Evolutionary conservation across 345 rosid species (phyloP).

Genomic region (Syzygium aromaticum): DNA sequence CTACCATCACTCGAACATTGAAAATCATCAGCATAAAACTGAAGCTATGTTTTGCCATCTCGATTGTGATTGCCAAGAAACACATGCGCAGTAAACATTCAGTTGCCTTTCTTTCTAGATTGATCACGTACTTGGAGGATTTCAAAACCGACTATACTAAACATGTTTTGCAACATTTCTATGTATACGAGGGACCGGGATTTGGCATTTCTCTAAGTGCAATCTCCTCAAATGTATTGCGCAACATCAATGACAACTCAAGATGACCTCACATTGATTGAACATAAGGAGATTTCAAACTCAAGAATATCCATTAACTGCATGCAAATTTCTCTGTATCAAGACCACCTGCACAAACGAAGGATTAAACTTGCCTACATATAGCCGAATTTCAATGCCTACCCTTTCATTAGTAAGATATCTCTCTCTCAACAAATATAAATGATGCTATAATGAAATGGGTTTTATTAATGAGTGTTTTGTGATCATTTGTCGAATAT

Average conservation of each 20-base stretch:
- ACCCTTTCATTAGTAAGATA: neutral
- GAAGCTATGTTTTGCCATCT: neutral
- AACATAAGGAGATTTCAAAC: neutral
- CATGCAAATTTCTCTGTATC: neutral
- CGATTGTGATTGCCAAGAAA: neutral
- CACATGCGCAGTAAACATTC: neutral
- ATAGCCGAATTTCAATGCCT: neutral
- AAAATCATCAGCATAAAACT: neutral
- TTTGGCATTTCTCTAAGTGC: neutral
- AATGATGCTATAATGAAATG: neutral
- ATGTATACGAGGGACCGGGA: neutral
- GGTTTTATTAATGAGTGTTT: neutral
- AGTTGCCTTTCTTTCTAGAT: neutral
- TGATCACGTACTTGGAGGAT: neutral
- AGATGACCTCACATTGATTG: neutral
- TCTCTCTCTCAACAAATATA: neutral
- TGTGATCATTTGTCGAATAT: neutral
- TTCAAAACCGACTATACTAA: neutral
- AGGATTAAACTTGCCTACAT: neutral
- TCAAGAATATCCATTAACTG: neutral
- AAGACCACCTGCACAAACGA: neutral
- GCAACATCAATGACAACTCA: neutral
- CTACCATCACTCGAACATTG: neutral
- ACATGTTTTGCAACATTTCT: neutral
- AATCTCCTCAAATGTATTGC: neutral